Base-by-base conservation (phyloP, 2,329 filamentous ascomycete species). In the Aschersonia sp. region DNA sequence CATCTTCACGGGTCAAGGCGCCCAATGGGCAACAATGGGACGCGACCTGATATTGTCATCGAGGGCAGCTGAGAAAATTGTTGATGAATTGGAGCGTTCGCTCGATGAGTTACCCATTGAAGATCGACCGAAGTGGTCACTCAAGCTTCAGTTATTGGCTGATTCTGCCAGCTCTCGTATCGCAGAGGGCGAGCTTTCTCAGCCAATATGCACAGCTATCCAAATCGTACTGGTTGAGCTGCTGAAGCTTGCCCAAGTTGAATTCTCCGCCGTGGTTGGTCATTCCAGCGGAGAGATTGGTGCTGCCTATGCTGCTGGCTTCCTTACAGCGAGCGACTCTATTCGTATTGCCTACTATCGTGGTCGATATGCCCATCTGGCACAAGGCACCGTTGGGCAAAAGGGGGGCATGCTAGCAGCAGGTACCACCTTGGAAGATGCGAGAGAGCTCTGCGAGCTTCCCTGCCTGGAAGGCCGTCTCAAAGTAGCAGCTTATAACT, bases 251-350 rank as follows among this genome's bases (percentile, higher is more conserved):
- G 58, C 57, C 45, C 58, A 61, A 5, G 51, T 69, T 20, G 40
- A 40, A 3, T 61, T 64, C 1, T 43, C 52, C 20, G 59, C 56
- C 2, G 61, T 65, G 4, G 59, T 66, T 5, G 67, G 67, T 3
- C 68, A 71, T 49, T 67, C 64, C 0, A 61, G 56, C 3, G 67
- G 68, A 1, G 67, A 70, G 50, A 67, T 69, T 40, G 65, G 60
- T 0, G 67, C 66, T 2, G 66, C 66, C 0, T 69, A 68, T 47
- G 61, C 64, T 1, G 58, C 61, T 0, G 65, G 10, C 3, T 30
- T 50, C 10, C 4, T 51, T 12, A 12, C 40, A 1, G 40, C 43
- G 3, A 6, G 32, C 6, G 48, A 51, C 40, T 45, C 50, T 4
- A 50, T 52, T 20, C 35, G 44, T 5, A 45, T 50, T 10, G 48